Conservation (phyloP, 75 land plant genomes). For the Picea glauca region DNA sequence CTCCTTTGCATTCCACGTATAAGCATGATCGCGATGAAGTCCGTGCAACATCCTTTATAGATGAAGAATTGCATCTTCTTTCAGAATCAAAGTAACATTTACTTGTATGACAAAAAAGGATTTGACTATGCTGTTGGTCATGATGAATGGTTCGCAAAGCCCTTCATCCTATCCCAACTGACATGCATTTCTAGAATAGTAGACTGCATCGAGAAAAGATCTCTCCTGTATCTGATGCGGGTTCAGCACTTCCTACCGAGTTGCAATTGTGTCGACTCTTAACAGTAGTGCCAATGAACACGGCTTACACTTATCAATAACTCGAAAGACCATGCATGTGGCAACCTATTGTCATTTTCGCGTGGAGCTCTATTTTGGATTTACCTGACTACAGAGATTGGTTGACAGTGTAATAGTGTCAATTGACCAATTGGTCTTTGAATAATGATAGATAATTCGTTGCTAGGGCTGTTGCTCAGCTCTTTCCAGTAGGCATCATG, state of each 20-base stretch:
- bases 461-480: not conserved
- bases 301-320: not conserved
- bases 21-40: conserved; percentile 61
- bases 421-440: not conserved
- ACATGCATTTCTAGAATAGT: not conserved
- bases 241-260: not conserved
- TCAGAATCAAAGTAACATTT: not conserved
- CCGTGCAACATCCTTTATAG: conserved; percentile 26
- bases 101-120: not conserved
- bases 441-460: not conserved
- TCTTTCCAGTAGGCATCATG: not conserved
- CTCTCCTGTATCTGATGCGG: not conserved
- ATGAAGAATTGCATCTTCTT: conserved; percentile 23
- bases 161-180: not conserved
- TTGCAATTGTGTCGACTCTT: not conserved
- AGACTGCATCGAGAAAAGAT: not conserved
- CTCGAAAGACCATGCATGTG: not conserved
- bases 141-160: not conserved
- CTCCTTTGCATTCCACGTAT: conserved; percentile 63
- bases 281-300: not conserved
- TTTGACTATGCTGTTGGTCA: conserved; percentile 1
- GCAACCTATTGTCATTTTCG: not conserved
- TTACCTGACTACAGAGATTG: not conserved
- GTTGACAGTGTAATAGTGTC: not conserved
- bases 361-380: not conserved